Evolutionary conservation across 2,329 filamentous ascomycete genomes (phyloP), one percentile per base, ranked within the genome.

Genomic region (Aspergillus bombycis): DNA sequence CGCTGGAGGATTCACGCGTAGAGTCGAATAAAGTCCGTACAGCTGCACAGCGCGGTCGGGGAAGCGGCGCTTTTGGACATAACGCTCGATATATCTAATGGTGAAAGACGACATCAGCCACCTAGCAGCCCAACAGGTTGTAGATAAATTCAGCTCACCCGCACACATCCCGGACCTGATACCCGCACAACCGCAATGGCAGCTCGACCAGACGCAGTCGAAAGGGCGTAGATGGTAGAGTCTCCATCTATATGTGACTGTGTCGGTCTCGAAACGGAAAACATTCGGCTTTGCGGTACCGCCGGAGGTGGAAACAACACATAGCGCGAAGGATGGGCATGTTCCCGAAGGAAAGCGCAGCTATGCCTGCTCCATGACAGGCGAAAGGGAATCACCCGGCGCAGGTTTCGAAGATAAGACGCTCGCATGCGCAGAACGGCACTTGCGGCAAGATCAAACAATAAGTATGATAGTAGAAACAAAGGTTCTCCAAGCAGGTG

Each of bases 181-280:
- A 97, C 84, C 16, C 95, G 88, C 58, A 98, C 88, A 41, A 98
- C 89, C 1, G 94, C 94, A 75, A 99, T 97, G 1, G 93, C 95
- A 50, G 93, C 93, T 74, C 89, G 89, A 1, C 94, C 95, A 12
- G 90, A 83, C 0, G 92, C 93, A 0, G 94, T 96, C 0, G 94
- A 97, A 0, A 98, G 81, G 0, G 95, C 95, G 77, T 96, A 98
- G 59, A 99, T 96, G 1, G 94, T 98, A 4, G 77, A 75, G 14
- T 79, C 74, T 1, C 66, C 67, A 59, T 75, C 71, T 36, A 72
- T 56, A 58, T 70, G 67, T 21, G 70, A 72, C 3, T 26, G 50
- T 28, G n/a, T 14, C 2, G 58, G 59, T 3, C 32, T 19, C 5
- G 69, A 68, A 4, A 60, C 67, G 12, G 71, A 74, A 58, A 77